phyloP scores from a whole-genome alignment of 108 stramenopile genomes.

The Pseudonitzschia delicatissima region DNA sequence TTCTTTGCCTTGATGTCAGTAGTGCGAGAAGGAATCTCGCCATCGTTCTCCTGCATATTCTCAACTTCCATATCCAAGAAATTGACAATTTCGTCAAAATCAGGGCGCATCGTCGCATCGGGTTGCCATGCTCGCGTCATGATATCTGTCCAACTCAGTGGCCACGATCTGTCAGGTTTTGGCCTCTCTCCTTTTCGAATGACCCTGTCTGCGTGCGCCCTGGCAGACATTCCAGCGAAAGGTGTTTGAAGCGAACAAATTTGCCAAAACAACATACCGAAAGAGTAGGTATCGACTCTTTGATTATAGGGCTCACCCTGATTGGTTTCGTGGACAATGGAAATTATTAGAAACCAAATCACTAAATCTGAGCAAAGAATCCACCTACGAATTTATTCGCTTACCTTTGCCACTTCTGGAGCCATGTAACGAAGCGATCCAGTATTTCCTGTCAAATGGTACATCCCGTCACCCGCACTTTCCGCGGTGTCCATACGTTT shows the following conservation, averaged over 20 bases:
- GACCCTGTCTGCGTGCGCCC: constrained; percentile 73
- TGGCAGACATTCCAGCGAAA: constrained; percentile 64
- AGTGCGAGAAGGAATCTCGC: constrained; percentile 45
- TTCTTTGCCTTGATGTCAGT: constrained; percentile 73
- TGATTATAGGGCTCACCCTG: constrained; percentile 64
- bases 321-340: neutral
- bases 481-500: constrained; percentile 58
- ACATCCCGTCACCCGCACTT: constrained; percentile 48
- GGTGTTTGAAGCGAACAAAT: constrained; percentile 80
- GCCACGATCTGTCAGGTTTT: constrained; percentile 71
- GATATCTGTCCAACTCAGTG: constrained; percentile 64
- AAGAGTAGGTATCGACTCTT: constrained; percentile 76
- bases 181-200: constrained; percentile 72
- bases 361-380: neutral
- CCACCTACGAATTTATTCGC: neutral
- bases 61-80: constrained; percentile 62
- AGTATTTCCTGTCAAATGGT: constrained; percentile 79
- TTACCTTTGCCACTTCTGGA: constrained; percentile 37
- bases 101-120: constrained; percentile 47
- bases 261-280: constrained; percentile 86
- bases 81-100: constrained; percentile 64
- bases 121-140: constrained; percentile 72
- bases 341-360: neutral
- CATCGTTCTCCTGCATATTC: constrained; percentile 41
- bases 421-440: constrained; percentile 71